Percentiles rank a stretch among this genome's conserved stretches.
Evolutionary conservation across 2,329 filamentous ascomycete genomes (phyloP).

Genomic region (Colletotrichum sp.): DNA sequence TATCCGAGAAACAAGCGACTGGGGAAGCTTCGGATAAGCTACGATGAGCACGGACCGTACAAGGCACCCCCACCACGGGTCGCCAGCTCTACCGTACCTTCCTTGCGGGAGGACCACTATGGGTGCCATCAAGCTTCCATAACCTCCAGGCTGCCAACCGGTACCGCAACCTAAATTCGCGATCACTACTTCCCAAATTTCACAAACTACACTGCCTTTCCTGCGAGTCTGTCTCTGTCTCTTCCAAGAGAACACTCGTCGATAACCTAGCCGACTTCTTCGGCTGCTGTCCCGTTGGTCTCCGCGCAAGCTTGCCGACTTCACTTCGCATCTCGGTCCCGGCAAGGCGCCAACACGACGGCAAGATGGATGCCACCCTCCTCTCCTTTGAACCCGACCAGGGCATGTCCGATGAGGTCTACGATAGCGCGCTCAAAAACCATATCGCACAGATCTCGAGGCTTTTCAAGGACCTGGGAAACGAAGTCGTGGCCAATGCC

Average conservation of each 20-base stretch:
- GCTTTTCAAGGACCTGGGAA: conserved; percentile 37
- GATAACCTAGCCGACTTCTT: neutral
- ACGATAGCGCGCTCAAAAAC: conserved; percentile 42
- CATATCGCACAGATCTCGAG: conserved; percentile 44
- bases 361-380: conserved; percentile 41
- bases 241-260: neutral
- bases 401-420: conserved; percentile 35
- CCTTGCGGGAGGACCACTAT: neutral
- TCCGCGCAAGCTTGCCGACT: conserved; percentile 3
- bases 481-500: conserved; percentile 37
- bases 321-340: neutral
- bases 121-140: neutral
- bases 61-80: conserved; percentile 2
- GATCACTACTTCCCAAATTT: neutral
- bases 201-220: neutral
- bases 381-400: conserved; percentile 44
- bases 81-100: neutral
- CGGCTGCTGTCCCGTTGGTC: neutral
- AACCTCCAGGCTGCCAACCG: neutral
- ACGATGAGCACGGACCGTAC: neutral
- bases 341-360: neutral
- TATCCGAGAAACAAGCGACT: conserved; percentile 2
- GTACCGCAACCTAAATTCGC: neutral
- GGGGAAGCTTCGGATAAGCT: neutral
- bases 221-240: neutral